Evolutionary conservation across 352 stramenopile genomes (phyloP).

Genomic region (Globisporangium mamillatum): DNA sequence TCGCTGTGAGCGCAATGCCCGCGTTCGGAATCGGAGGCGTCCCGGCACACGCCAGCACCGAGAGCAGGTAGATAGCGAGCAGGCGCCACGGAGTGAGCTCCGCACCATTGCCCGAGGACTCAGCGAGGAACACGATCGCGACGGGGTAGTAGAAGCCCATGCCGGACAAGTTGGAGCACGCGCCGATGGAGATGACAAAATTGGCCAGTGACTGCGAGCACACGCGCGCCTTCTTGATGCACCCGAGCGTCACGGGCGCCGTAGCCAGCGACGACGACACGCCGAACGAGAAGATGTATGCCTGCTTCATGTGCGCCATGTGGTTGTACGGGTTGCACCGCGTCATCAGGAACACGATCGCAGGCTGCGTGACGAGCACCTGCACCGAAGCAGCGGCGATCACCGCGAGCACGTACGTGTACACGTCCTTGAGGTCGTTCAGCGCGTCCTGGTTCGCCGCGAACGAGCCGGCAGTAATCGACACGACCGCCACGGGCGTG

Average conservation of each 20-base stretch:
- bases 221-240: conserved; percentile 54
- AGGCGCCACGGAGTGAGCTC: conserved; percentile 44
- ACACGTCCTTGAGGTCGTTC: conserved; percentile 41
- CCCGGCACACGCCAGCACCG: conserved; percentile 46
- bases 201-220: conserved; percentile 71
- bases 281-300: conserved; percentile 68
- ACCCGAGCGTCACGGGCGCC: conserved; percentile 52
- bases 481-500: conserved; percentile 61
- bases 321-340: conserved; percentile 67
- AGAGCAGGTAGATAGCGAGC: conserved; percentile 51
- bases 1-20: conserved; percentile 52
- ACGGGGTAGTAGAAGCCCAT: conserved; percentile 66
- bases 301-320: conserved; percentile 60
- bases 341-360: conserved; percentile 62
- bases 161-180: conserved; percentile 55
- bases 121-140: conserved; percentile 53
- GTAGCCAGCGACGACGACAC: conserved; percentile 49
- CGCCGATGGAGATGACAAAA: conserved; percentile 70
- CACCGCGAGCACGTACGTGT: conserved; percentile 49
- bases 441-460: conserved; percentile 43
- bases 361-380: conserved; percentile 42
- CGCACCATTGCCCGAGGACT: conserved; percentile 54
- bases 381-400: conserved; percentile 34
- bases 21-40: conserved; percentile 53
- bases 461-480: conserved; percentile 60